Evolutionary conservation across 495 filamentous ascomycete genomes (phyloP).

Genomic region (Emericellopsis terricola): DNA sequence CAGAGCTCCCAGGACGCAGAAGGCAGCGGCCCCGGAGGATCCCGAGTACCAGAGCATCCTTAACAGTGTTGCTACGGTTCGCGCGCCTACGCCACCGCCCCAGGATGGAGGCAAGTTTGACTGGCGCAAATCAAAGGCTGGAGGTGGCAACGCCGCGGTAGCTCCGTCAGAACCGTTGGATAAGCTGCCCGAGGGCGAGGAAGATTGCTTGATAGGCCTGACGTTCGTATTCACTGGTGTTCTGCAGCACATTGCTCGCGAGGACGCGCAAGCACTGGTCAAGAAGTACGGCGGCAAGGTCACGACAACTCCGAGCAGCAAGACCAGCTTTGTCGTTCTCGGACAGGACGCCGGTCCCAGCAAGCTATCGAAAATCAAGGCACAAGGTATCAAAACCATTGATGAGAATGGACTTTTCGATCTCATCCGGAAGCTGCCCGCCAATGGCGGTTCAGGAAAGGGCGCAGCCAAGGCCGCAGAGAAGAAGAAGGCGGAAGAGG

Average conservation of each 20-base stretch:
- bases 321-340: constrained; percentile 85
- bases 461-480: constrained; percentile 70
- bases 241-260: constrained; percentile 56
- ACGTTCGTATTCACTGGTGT: constrained; percentile 95
- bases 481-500: constrained; percentile 66
- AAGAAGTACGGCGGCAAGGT: constrained; percentile 91
- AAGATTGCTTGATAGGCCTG: constrained; percentile 85
- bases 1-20: constrained; percentile 37
- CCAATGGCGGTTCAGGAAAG: constrained; percentile 69
- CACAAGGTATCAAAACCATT: constrained; percentile 70
- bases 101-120: constrained; percentile 55
- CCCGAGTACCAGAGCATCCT: constrained; percentile 63
- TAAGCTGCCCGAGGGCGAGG: constrained; percentile 66
- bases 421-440: constrained; percentile 67
- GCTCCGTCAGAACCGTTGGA: constrained; percentile 35
- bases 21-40: constrained; percentile 40
- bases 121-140: constrained; percentile 30
- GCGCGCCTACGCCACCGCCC: constrained; percentile 65
- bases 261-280: constrained; percentile 74
- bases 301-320: constrained; percentile 66
- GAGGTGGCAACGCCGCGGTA: constrained; percentile 35
- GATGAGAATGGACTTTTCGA: constrained; percentile 84
- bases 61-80: constrained; percentile 65
- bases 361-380: constrained; percentile 75
- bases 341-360: constrained; percentile 83